Conservation (phyloP, 805 yeast species). For the Yarrowia deformans region DNA sequence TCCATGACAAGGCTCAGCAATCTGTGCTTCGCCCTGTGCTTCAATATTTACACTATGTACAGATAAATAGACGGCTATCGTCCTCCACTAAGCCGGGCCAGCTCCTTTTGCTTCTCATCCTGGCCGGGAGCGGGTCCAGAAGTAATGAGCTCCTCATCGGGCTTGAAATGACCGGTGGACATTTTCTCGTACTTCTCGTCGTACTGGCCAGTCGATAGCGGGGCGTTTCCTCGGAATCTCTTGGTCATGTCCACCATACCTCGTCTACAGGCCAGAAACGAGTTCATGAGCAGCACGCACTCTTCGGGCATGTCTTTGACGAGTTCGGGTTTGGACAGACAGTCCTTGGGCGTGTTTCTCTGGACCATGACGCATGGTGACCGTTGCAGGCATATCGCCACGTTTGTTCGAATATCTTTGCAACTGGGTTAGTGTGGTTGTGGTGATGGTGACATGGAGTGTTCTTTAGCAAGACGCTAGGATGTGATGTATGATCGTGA, state of each 20-base stretch:
- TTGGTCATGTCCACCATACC: conserved; percentile 90
- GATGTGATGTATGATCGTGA: no score
- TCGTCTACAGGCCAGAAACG: conserved; percentile 85
- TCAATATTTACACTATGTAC: conserved; percentile 32
- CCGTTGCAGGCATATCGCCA: conserved; percentile 92
- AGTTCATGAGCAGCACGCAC: conserved; percentile 81
- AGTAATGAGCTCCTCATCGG: conserved; percentile 66
- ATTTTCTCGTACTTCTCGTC: conserved; percentile 85
- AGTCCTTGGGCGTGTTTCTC: conserved; percentile 86
- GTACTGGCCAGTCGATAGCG: conserved; percentile 89
- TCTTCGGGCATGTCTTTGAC: conserved; percentile 81
- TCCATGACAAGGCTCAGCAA: no score
- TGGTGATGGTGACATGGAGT: neutral
- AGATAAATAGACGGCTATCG: conserved; percentile 35
- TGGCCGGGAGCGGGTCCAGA: conserved; percentile 28
- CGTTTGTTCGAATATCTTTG: conserved; percentile 91
- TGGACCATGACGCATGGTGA: conserved; percentile 95
- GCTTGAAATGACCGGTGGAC: conserved; percentile 80
- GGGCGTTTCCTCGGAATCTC: conserved; percentile 92
- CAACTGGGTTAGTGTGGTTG: conserved; percentile 61
- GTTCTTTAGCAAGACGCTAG: no score
- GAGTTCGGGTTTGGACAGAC: conserved; percentile 81
- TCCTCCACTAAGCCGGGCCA: conserved; percentile 29
- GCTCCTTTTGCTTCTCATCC: conserved; percentile 25
- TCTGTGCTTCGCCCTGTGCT: no score